phyloP scores from a whole-genome alignment of 1,284 basidiomycete genomes.

The Rhodotorula sp. region DNA sequence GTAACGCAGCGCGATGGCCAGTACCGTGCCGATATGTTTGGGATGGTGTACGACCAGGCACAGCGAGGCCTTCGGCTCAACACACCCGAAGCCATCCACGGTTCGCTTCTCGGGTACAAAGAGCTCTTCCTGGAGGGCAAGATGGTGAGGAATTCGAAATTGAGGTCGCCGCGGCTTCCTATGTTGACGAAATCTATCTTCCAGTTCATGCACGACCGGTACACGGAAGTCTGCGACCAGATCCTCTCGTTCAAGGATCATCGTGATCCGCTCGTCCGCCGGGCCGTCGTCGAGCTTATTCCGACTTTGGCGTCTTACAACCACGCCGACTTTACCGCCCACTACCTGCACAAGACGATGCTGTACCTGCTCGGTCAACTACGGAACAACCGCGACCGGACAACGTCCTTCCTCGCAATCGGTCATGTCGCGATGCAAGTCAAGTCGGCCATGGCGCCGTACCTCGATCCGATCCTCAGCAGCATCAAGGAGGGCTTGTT shows the following conservation, averaged over 20 bases:
- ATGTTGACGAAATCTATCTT: too few species aligned
- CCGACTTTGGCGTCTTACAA: constrained; percentile 93
- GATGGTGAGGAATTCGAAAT: constrained; percentile 60
- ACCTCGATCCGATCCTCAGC: constrained; percentile 86
- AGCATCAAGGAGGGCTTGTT: constrained; percentile 87
- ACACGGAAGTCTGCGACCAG: constrained; percentile 67
- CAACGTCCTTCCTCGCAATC: constrained; percentile 93
- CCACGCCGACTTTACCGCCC: constrained; percentile 82
- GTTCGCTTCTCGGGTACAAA: constrained; percentile 86
- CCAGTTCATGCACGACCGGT: constrained; percentile 41
- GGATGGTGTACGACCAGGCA: constrained; percentile 83
- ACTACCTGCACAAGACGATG: constrained; percentile 89
- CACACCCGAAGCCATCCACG: constrained; percentile 80
- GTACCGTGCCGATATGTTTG: constrained; percentile 57
- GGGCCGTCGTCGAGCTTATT: constrained; percentile 90
- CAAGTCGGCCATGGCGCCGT: constrained; percentile 91
- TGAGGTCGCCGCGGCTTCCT: not conserved
- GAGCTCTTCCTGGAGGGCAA: constrained; percentile 90
- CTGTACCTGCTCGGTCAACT: constrained; percentile 82
- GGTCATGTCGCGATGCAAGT: constrained; percentile 92
- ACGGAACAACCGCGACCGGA: constrained; percentile 83
- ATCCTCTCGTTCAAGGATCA: constrained; percentile 86
- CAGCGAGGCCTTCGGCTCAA: constrained; percentile 78
- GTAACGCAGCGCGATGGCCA: constrained; percentile 49
- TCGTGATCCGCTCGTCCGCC: constrained; percentile 79